These are phyloP conservation scores for Drosera spatulata DNA, from an alignment of 179 eudicot genomes.

Conservation along the genomic window DNA sequence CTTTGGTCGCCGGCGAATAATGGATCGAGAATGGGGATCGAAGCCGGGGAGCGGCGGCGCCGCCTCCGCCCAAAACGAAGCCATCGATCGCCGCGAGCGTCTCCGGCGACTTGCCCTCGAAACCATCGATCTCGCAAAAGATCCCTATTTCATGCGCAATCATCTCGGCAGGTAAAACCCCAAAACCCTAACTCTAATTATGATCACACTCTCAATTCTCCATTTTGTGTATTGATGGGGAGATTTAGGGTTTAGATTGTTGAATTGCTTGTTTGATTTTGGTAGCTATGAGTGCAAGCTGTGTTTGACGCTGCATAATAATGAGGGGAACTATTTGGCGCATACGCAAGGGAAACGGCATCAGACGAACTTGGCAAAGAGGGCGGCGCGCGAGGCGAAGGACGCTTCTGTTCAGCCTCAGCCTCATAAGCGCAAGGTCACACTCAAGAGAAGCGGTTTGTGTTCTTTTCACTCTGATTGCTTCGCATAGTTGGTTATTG, in stretches of 20 bases:
- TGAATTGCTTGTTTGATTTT: neutral
- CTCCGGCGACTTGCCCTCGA: slow-evolving; percentile 85
- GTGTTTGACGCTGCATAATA: slow-evolving; percentile 84
- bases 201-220: neutral
- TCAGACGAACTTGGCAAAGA: slow-evolving; percentile 90
- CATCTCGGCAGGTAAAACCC: slow-evolving; percentile 68
- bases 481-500: neutral
- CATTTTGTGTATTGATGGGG: no score
- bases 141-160: slow-evolving; percentile 96
- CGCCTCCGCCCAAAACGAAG: slow-evolving; percentile 91
- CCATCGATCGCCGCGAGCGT: slow-evolving; percentile 94
- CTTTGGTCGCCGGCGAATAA: slow-evolving; percentile 3
- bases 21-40: slow-evolving; percentile 99
- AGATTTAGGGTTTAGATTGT: no score
- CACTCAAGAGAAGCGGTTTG: slow-evolving; percentile 42
- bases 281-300: slow-evolving; percentile 83
- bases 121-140: slow-evolving; percentile 94
- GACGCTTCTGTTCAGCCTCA: slow-evolving; percentile 92
- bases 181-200: neutral
- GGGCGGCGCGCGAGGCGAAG: slow-evolving; percentile 97
- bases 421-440: slow-evolving; percentile 71
- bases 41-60: slow-evolving; percentile 99
- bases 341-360: slow-evolving; percentile 96
- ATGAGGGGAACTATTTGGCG: slow-evolving; percentile 96
- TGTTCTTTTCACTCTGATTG: neutral